A percentile compares a stretch with the other conserved stretches of the same genome.
phyloP scores from a whole-genome alignment of 1,139 yeast genomes.

The Kurtzmaniella quercitrusa region DNA sequence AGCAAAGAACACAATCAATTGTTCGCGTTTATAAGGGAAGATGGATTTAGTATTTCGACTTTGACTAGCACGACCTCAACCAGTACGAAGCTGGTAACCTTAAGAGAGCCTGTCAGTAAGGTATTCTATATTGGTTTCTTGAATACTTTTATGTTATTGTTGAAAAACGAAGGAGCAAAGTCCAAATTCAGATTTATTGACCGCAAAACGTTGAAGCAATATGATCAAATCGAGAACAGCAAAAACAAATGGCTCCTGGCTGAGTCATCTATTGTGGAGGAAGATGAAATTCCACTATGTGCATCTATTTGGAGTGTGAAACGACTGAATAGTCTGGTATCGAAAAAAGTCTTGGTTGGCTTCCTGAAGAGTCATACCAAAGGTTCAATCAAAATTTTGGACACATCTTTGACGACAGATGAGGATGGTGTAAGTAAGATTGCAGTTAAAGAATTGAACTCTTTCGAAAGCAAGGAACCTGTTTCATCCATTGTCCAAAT shows the following conservation, averaged over 20 bases:
- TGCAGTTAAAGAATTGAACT: slow-evolving; percentile 31
- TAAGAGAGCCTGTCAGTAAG: slow-evolving; percentile 37
- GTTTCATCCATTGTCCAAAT: slow-evolving; percentile 37
- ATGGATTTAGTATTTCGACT: slow-evolving; percentile 41
- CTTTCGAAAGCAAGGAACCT: slow-evolving; percentile 33
- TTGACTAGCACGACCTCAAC: slow-evolving; percentile 26
- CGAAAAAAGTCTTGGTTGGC: slow-evolving; percentile 42
- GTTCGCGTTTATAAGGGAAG: slow-evolving; percentile 43
- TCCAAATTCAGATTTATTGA: slow-evolving; percentile 33
- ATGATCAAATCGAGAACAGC: slow-evolving; percentile 19
- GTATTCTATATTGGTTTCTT: slow-evolving; percentile 29
- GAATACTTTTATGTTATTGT: slow-evolving; percentile 36
- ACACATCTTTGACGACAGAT: slow-evolving; percentile 24
- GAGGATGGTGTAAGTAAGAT: slow-evolving; percentile 17
- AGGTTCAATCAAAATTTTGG: slow-evolving; percentile 43
- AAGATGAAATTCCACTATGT: slow-evolving; percentile 34
- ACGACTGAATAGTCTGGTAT: slow-evolving; percentile 28
- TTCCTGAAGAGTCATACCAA: slow-evolving; percentile 18
- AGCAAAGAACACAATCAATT: slow-evolving; percentile 7
- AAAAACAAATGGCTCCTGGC: slow-evolving; percentile 14
- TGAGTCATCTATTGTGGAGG: slow-evolving; percentile 21
- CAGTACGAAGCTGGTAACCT: slow-evolving; percentile 27
- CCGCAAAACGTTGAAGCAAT: slow-evolving; percentile 21
- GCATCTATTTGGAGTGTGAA: slow-evolving; percentile 32
- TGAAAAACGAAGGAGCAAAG: slow-evolving; percentile 24